Evolutionary conservation across 2,329 filamentous ascomycete species (phyloP), one percentile per base, ranked within the genome.

Genomic region (Septoria petroselini): DNA sequence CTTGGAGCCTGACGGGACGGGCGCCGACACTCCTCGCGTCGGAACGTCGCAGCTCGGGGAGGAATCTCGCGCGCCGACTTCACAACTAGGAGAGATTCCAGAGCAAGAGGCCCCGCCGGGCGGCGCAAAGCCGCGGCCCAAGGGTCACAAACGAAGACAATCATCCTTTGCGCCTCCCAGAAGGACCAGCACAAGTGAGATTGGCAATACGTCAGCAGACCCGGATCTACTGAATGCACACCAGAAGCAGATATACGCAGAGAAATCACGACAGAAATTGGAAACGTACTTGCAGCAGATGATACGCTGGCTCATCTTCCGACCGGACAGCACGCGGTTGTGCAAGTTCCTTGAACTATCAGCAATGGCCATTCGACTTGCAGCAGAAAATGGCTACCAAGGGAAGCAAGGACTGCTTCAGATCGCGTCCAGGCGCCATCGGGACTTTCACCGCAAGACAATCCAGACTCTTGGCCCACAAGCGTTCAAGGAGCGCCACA

Each of bases 271-370:
- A 49, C 85, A 83, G 61, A 88, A 88, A 66, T 75, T 98, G 25
- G 93, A 97, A 66, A 83, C 83, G 41, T 98, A 98, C 66, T 74
- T 98, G 15, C 88, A 91, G 57, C 86, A 91, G 63, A 89, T 97
- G 83, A 91, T 97, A 53, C 84, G 88, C 47, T 97, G 91, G 80
- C 82, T 98, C 62, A 97, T 98, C 71, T 98, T 98, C 72, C 83
- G 91, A 38, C 84, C 93, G 5, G 91, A 97, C 69, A 96, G 90
- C 71, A 97, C 96, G 64, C 83, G 93, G 7, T 76, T 98, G 3
- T 98, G 93, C 72, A 93, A 94, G 58, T 98, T 98, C 67, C 75
- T 98, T 1, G 93, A 98, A 67, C 76, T 98, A 7, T 98, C 93
- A 15, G 91, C 94, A 0, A 77, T 98, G 4, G 93, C 93, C 17